phyloP scores from a whole-genome alignment of 2,329 filamentous ascomycete species.

The Trichoderma koningii region DNA sequence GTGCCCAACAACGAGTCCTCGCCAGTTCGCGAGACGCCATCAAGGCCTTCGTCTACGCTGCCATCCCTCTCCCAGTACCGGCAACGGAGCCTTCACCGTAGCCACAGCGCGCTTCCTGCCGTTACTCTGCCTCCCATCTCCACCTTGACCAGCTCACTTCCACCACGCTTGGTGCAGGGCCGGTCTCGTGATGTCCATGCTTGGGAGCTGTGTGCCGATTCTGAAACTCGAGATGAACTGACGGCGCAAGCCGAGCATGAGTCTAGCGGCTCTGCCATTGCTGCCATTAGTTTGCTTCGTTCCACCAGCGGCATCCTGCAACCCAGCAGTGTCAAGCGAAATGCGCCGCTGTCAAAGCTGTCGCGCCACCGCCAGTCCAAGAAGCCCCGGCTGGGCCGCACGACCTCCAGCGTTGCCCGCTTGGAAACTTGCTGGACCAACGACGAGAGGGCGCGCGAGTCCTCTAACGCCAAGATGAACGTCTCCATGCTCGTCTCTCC shows the following conservation, averaged over 20 bases:
- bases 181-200: constrained; percentile 84
- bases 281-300: constrained; percentile 78
- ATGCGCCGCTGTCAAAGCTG: constrained; percentile 49
- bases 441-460: constrained; percentile 36
- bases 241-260: constrained; percentile 81
- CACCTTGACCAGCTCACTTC: constrained; percentile 53
- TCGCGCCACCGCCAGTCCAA: constrained; percentile 50
- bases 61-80: constrained; percentile 52
- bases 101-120: constrained; percentile 66
- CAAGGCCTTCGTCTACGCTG: constrained; percentile 51
- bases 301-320: constrained; percentile 62
- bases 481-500: constrained; percentile 44
- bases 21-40: constrained; percentile 58
- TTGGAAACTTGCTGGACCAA: constrained; percentile 50
- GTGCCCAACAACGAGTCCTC: constrained; percentile 69
- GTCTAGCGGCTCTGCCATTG: constrained; percentile 74
- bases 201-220: constrained; percentile 90
- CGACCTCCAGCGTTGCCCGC: constrained; percentile 63
- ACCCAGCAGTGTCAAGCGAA: constrained; percentile 66
- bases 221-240: constrained; percentile 74
- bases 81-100: constrained; percentile 63
- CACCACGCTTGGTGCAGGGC: constrained; percentile 62
- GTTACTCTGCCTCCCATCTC: constrained; percentile 61
- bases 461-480: constrained; percentile 41
- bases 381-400: constrained; percentile 62